phyloP scores from a whole-genome alignment of 176 grass and related monocot genomes.

The Cymbopogon citratus region DNA sequence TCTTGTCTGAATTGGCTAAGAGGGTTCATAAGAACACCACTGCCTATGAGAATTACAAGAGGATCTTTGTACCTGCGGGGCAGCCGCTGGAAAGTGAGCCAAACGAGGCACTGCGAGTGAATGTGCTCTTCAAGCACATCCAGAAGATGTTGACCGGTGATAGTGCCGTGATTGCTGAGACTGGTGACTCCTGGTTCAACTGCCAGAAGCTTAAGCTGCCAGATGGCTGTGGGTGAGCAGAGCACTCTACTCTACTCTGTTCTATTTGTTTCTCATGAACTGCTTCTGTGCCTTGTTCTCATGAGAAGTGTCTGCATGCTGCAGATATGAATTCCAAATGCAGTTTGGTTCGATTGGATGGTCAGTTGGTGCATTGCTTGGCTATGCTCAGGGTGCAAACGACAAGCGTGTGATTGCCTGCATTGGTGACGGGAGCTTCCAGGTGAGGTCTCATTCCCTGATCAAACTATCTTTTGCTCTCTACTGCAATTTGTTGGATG shows the following conservation, averaged over 20 bases:
- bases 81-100: background rate
- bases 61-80: background rate
- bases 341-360: slow-evolving; percentile 79
- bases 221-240: slow-evolving; percentile 43
- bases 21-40: too few relatives aligned
- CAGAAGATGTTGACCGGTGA: background rate
- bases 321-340: slow-evolving; percentile 59
- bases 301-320: too few relatives aligned
- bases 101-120: background rate
- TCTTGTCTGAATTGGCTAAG: too few relatives aligned
- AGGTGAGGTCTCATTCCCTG: slow-evolving; percentile 28
- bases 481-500: too few relatives aligned
- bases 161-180: slow-evolving; percentile 14
- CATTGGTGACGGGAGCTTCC: slow-evolving; percentile 79
- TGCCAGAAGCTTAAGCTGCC: slow-evolving; percentile 66
- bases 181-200: slow-evolving; percentile 68
- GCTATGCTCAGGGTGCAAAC: slow-evolving; percentile 49
- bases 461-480: too few relatives aligned
- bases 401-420: slow-evolving; percentile 67
- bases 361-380: slow-evolving; percentile 71
- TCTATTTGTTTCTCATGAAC: too few relatives aligned
- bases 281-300: too few relatives aligned
- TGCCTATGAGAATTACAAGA: background rate
- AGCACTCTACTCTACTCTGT: too few relatives aligned
- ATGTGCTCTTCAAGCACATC: background rate